phyloP scores from a whole-genome alignment of 2,329 filamentous ascomycete genomes.

The Talaromyces islandicus region DNA sequence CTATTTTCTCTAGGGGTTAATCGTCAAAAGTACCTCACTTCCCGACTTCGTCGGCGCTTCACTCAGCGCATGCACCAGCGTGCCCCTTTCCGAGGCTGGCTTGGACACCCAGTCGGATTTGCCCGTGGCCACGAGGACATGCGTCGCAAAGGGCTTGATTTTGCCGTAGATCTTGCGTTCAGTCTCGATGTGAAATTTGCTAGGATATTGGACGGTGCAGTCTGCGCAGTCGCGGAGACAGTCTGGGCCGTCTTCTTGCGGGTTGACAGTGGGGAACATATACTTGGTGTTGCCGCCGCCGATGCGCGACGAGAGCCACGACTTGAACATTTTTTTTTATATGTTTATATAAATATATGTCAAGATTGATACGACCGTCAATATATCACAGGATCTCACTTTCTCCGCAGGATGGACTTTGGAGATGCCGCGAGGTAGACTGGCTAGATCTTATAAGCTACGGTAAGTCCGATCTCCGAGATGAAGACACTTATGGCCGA shows the following conservation, averaged over 20 bases:
- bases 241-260: constrained; percentile 26
- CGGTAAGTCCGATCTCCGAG: constrained; percentile 1
- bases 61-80: constrained; percentile 44
- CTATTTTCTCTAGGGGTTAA: no score
- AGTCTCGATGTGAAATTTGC: constrained; percentile 30
- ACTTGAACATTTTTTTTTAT: constrained; percentile 23
- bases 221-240: constrained; percentile 31
- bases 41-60: constrained; percentile 48
- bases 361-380: not conserved
- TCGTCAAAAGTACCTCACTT: constrained; percentile 36
- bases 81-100: constrained; percentile 36
- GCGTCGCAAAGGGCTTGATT: constrained; percentile 29
- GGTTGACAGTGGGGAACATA: constrained; percentile 31
- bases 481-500: not conserved
- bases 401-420: not conserved
- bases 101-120: constrained; percentile 32
- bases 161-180: constrained; percentile 27
- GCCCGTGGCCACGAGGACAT: constrained; percentile 34
- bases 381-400: not conserved
- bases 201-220: constrained; percentile 29
- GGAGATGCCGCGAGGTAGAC: not conserved
- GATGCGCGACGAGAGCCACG: constrained; percentile 21
- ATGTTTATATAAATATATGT: not conserved
- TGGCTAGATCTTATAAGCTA: not conserved
- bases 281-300: constrained; percentile 20